Evolutionary conservation across 2,329 filamentous ascomycete genomes (phyloP), one percentile per base, ranked within the genome.

Genomic region (Colletotrichum simmondsii): DNA sequence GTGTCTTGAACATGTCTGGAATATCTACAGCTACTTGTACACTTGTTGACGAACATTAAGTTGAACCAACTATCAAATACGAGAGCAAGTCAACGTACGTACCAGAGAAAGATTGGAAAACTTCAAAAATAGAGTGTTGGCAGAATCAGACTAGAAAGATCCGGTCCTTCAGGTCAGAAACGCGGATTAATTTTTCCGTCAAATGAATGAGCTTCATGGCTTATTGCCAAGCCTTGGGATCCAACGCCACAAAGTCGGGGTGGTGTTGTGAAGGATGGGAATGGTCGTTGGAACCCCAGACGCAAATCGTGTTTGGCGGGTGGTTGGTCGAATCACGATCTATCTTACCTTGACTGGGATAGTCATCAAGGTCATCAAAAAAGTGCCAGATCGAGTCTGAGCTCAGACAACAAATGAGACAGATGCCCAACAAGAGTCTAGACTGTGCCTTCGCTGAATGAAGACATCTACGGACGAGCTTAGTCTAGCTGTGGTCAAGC

Each of bases 111-210:
- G 2, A 14, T 28, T 12, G 54, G 19, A 49, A 52, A 10, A 4
- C 52, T 61, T 24, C 42, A 2, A 49, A 14, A 24, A 53, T 6
- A 53, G 28, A 63, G 42, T 46, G 30, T 49, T 28, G 16, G 35
- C 28, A 24, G 49, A 72, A 60, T 32, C 24, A 35, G 65, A 46
- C 65, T 72, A 69, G 59, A 37, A 53, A 22, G 32, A 64, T 64
- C 24, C 66, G 57, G 32, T 37, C 49, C 30, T 54, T 54, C 59
- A 72, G 70, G 65, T 49, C 66, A 69, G 54, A 56, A 49, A 49
- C 70, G 60, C 70, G 62, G 62, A 64, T 58, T 54, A 72, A 54
- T 70, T 72, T 72, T 72, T 72, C 70, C 70, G 54, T 72, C 70
- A 72, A 72, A 70, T 72, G 63, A 67, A 56, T 6, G 56, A 56